These are phyloP conservation scores for Talaromyces atroroseus DNA, from an alignment of 2,329 filamentous ascomycete genomes.

Conservation along the genomic window DNA sequence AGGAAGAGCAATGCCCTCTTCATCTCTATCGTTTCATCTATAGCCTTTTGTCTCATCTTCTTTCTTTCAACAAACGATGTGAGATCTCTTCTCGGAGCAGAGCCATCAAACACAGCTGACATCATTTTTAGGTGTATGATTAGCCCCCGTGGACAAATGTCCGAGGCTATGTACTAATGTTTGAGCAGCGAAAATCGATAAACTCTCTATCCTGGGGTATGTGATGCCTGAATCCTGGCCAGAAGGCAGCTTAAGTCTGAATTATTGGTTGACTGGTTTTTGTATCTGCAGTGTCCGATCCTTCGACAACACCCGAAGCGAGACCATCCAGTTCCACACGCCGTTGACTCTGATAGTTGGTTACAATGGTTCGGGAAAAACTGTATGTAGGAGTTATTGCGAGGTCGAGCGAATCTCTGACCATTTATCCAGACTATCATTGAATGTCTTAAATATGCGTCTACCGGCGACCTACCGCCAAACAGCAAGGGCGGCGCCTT, in stretches of 20 bases:
- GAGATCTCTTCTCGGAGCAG: not conserved
- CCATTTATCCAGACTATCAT: constrained; percentile 67
- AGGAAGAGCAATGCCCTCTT: not conserved
- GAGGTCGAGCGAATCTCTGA: not conserved
- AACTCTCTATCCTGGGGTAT: constrained; percentile 75
- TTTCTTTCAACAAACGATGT: not conserved
- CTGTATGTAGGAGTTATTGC: constrained; percentile 41
- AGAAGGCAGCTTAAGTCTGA: not conserved
- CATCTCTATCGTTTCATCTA: not conserved
- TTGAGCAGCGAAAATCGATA: constrained; percentile 71
- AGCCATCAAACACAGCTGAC: not conserved
- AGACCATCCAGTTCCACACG: constrained; percentile 81
- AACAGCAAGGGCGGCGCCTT: constrained; percentile 88
- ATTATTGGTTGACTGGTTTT: constrained; percentile 7
- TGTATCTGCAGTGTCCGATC: constrained; percentile 60
- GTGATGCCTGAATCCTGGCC: not conserved
- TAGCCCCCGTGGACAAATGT: constrained; percentile 18
- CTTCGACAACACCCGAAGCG: constrained; percentile 68
- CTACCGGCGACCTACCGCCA: constrained; percentile 85
- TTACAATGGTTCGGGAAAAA: constrained; percentile 96
- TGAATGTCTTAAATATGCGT: constrained; percentile 96
- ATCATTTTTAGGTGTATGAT: constrained; percentile 9
- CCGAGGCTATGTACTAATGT: not conserved
- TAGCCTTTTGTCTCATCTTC: not conserved
- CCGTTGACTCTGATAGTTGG: constrained; percentile 95